These are phyloP conservation scores for Sporobolomyces pararoseus DNA, from an alignment of 768 basidiomycete genomes.

Conservation along the genomic window DNA sequence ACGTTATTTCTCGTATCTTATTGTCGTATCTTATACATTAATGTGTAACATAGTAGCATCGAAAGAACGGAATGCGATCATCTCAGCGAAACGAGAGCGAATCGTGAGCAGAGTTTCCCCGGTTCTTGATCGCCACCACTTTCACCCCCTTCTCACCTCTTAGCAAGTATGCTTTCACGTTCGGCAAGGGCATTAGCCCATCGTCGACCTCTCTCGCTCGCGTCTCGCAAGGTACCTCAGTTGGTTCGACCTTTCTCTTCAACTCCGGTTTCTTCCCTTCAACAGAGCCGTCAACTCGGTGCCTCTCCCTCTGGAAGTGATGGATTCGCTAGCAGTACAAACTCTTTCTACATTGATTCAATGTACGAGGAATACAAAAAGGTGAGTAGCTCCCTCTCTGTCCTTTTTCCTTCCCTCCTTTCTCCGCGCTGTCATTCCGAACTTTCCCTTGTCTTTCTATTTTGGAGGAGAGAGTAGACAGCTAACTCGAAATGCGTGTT, in stretches of 20 bases:
- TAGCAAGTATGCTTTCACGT: slow-evolving; percentile 7
- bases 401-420: neutral
- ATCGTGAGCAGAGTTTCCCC: too few species aligned
- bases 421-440: slow-evolving; percentile 2
- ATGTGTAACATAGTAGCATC: neutral
- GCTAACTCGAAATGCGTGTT: neutral
- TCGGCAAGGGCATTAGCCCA: slow-evolving; percentile 19
- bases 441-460: neutral
- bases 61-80: neutral
- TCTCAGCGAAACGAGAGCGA: neutral
- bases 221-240: neutral
- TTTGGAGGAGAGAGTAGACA: neutral
- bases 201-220: slow-evolving; percentile 9
- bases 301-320: slow-evolving; percentile 2
- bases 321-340: slow-evolving; percentile 12
- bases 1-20: neutral
- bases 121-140: neutral
- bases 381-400: slow-evolving; percentile 22
- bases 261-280: neutral
- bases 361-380: slow-evolving; percentile 52
- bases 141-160: neutral
- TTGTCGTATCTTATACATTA: neutral
- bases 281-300: neutral
- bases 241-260: neutral
- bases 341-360: slow-evolving; percentile 28